Percentiles rank a stretch among this genome's conserved stretches.
Evolutionary conservation across 2,329 filamentous ascomycete species (phyloP).

Genomic region (Fusarium keratoplasticum): DNA sequence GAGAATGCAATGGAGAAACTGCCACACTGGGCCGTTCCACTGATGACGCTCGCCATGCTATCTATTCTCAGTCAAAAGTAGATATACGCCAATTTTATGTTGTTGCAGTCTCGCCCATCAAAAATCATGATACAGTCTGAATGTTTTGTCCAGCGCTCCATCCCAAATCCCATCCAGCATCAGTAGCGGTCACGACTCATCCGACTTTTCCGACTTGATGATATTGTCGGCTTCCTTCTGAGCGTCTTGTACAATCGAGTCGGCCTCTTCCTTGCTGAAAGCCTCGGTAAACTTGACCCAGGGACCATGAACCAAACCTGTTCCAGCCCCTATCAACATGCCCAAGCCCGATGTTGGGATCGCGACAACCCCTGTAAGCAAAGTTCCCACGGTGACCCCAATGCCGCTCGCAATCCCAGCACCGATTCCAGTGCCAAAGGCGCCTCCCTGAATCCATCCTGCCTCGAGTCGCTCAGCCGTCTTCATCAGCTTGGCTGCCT

Average conservation of each 20-base stretch:
- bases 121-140: not conserved
- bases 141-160: not conserved
- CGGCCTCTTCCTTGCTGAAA: conserved; percentile 34
- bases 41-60: not conserved
- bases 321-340: conserved; percentile 35
- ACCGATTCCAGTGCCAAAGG: conserved; percentile 34
- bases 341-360: conserved; percentile 35
- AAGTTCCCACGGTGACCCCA: conserved; percentile 26
- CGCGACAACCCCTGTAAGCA: conserved; percentile 35
- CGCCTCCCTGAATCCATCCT: conserved; percentile 40
- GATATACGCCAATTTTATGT: not conserved
- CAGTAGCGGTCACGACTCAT: not conserved
- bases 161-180: not conserved
- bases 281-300: conserved; percentile 39
- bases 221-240: conserved; percentile 34
- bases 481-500: conserved; percentile 39
- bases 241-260: conserved; percentile 32
- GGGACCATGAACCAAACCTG: conserved; percentile 30
- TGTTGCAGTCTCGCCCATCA: not conserved
- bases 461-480: conserved; percentile 33
- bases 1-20: not conserved
- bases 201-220: conserved; percentile 3
- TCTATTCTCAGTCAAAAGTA: not conserved
- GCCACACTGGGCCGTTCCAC: no score
- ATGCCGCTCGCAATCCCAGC: conserved; percentile 37